These are phyloP conservation scores for Blastobotrys proliferans DNA, from an alignment of 1,139 yeast species.

Conservation along the genomic window DNA sequence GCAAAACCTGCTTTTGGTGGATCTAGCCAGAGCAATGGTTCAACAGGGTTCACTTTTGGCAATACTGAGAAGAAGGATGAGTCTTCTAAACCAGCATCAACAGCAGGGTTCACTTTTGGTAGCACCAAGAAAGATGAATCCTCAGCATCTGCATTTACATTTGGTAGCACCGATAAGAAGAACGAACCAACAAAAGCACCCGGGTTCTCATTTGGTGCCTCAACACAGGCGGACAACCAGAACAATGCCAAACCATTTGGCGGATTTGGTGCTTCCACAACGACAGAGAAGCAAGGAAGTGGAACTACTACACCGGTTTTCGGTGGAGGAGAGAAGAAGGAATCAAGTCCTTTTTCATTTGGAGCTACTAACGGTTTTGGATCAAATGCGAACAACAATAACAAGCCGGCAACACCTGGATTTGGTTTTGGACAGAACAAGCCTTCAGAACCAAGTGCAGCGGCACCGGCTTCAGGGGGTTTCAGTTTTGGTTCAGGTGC, in stretches of 20 bases:
- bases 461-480: neutral
- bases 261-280: constrained; percentile 1
- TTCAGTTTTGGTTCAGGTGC: neutral
- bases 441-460: neutral
- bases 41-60: constrained; percentile 29
- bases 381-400: neutral
- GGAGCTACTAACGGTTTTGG: constrained; percentile 5
- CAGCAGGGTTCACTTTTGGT: constrained; percentile 17
- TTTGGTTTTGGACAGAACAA: neutral
- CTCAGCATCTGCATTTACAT: constrained; percentile 6
- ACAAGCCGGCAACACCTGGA: constrained; percentile 18
- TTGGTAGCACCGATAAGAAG: constrained; percentile 16
- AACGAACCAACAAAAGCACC: constrained; percentile 22
- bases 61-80: constrained; percentile 24
- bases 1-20: neutral
- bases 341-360: constrained; percentile 5
- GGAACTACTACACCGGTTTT: too few species aligned
- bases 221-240: constrained; percentile 28
- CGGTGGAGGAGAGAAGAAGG: too few species aligned
- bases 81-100: constrained; percentile 10
- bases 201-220: constrained; percentile 32
- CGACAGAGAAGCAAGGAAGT: too few species aligned
- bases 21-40: neutral
- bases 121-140: neutral
- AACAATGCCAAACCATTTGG: constrained; percentile 26